phyloP scores from a whole-genome alignment of 441 rosid species.

The Populus hybrid region DNA sequence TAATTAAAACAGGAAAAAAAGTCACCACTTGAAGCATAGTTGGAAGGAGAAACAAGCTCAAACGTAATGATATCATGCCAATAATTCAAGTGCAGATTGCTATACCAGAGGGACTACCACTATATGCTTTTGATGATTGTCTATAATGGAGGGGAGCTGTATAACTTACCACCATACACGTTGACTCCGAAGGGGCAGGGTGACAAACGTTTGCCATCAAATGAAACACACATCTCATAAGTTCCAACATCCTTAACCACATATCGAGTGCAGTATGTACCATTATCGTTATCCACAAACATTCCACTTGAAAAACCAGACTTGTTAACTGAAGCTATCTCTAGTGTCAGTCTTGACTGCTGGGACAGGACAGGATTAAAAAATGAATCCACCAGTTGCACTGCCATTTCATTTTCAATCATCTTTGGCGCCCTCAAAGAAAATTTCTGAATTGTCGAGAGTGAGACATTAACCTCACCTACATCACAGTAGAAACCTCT shows the following conservation, averaged over 20 bases:
- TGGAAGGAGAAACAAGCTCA: background rate
- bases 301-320: conserved; percentile 59
- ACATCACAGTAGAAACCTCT: conserved; percentile 12
- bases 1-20: background rate
- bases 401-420: conserved; percentile 58
- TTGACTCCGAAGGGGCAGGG: conserved; percentile 59
- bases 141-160: background rate
- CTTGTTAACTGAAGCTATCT: conserved; percentile 52
- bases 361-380: conserved; percentile 56
- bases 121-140: background rate
- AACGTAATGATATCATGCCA: too few relatives aligned
- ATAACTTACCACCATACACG: conserved; percentile 61
- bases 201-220: conserved; percentile 38
- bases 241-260: conserved; percentile 64
- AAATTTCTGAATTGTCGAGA: conserved; percentile 45
- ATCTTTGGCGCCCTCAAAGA: conserved; percentile 54
- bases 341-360: conserved; percentile 52
- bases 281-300: conserved; percentile 60
- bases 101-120: too few relatives aligned
- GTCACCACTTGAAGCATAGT: background rate
- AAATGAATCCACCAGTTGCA: conserved; percentile 58
- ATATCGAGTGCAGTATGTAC: conserved; percentile 62
- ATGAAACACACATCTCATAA: conserved; percentile 53
- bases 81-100: too few relatives aligned
- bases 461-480: conserved; percentile 59